Evolutionary conservation across 1,284 basidiomycete species (phyloP).

Genomic region (Ustilago lituana): DNA sequence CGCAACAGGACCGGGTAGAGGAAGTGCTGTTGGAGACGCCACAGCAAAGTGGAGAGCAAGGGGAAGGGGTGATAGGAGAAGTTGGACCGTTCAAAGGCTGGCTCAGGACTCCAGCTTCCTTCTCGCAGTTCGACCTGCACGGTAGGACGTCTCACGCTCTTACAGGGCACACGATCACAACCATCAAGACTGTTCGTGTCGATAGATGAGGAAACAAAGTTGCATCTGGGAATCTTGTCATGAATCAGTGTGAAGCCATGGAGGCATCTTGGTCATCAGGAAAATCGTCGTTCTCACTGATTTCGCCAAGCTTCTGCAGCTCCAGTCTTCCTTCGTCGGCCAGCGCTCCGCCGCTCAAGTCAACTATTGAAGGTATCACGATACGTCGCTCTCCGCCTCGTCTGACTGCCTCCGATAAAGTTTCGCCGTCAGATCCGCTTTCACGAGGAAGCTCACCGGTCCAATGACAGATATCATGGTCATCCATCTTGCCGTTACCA

Average conservation of each 20-base stretch:
- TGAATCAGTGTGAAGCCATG: too few species aligned
- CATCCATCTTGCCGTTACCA: neutral
- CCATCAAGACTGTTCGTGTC: too few species aligned
- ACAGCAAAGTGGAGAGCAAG: neutral
- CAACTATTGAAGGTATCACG: neutral
- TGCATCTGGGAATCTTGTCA: too few species aligned
- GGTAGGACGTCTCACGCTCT: neutral
- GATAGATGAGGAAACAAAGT: too few species aligned
- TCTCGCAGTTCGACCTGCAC: slow-evolving; percentile 18
- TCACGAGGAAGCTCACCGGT: slow-evolving; percentile 8
- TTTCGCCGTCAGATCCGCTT: too few species aligned
- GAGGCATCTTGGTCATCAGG: too few species aligned
- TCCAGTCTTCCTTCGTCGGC: neutral
- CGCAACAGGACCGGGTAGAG: neutral
- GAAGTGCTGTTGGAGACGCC: neutral
- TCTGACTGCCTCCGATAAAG: too few species aligned
- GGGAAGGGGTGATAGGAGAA: neutral
- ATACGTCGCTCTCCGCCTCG: too few species aligned
- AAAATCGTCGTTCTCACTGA: neutral
- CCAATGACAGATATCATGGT: slow-evolving; percentile 1
- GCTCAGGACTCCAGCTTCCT: slow-evolving; percentile 16
- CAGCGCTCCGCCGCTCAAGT: neutral
- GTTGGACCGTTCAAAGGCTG: slow-evolving; percentile 8
- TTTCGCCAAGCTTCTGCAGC: neutral
- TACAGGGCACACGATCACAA: too few species aligned